Percentiles rank a stretch among this genome's conserved stretches.
These are phyloP conservation scores for Harringtonia aguacate DNA, from an alignment of 2,329 filamentous ascomycete genomes.

Conservation along the genomic window DNA sequence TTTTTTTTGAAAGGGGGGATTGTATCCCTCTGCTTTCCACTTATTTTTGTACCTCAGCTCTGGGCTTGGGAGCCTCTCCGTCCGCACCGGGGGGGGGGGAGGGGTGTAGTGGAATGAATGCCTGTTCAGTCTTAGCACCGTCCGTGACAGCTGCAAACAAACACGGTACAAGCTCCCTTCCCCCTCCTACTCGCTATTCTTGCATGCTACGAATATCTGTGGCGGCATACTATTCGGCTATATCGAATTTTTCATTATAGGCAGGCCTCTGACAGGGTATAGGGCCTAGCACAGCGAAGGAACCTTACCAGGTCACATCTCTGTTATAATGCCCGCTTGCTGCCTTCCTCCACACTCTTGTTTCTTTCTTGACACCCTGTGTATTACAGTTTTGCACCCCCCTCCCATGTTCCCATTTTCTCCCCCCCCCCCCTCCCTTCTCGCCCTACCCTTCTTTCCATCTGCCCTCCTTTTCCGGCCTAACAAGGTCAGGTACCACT, in stretches of 20 bases:
- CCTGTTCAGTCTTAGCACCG: slow-evolving; percentile 7
- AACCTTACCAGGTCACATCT: slow-evolving; percentile 9
- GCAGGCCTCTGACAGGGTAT: slow-evolving; percentile 1
- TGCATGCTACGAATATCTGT: not conserved
- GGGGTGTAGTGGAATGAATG: too few relatives aligned
- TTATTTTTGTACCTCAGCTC: not conserved
- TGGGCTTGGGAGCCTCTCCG: not conserved
- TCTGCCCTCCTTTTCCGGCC: slow-evolving; percentile 6
- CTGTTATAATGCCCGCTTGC: slow-evolving; percentile 5
- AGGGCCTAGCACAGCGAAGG: slow-evolving; percentile 7
- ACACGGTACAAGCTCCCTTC: slow-evolving; percentile 1
- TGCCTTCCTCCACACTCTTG: not conserved
- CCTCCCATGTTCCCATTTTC: not conserved
- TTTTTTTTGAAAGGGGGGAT: too few relatives aligned
- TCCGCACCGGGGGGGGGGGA: not conserved
- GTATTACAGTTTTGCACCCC: too few relatives aligned
- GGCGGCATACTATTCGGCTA: slow-evolving; percentile 1
- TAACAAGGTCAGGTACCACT: slow-evolving; percentile 5
- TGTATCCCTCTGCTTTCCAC: too few relatives aligned
- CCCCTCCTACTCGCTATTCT: not conserved
- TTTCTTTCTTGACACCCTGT: not conserved
- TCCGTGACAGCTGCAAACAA: slow-evolving; percentile 9
- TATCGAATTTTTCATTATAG: slow-evolving; percentile 8
- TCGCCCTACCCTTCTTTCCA: not conserved
- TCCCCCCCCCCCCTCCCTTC: not conserved